phyloP scores from a whole-genome alignment of 257 asterid species.

The Solanum paucissectum region DNA sequence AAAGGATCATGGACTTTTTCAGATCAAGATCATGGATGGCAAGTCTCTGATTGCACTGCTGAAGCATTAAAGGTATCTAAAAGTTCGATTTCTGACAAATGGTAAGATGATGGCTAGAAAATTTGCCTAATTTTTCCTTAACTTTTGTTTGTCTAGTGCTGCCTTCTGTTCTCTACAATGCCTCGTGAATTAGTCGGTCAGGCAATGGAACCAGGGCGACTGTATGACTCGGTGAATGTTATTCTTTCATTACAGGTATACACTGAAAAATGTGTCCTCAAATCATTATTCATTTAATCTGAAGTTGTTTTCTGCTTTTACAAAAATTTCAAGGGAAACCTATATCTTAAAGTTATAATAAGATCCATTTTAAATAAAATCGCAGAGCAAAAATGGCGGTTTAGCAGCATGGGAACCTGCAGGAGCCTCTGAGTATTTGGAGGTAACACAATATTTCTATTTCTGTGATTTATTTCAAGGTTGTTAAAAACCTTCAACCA shows the following conservation, averaged over 20 bases:
- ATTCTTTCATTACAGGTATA: constrained; percentile 62
- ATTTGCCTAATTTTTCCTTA: background rate
- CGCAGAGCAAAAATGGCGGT: constrained; percentile 88
- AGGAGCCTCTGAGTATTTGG: constrained; percentile 70
- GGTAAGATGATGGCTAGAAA: background rate
- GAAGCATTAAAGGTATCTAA: constrained; percentile 68
- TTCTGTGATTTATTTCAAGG: too few species aligned
- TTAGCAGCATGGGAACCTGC: constrained; percentile 98
- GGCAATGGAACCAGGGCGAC: constrained; percentile 47
- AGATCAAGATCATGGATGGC: constrained; percentile 97
- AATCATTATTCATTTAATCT: background rate
- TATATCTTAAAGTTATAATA: background rate
- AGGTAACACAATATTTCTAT: constrained; percentile 21
- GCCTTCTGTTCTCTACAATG: constrained; percentile 76
- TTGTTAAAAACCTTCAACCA: too few species aligned
- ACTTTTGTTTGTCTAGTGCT: constrained; percentile 32
- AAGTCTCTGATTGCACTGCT: constrained; percentile 96
- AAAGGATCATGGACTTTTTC: constrained; percentile 96
- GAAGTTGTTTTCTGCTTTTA: background rate
- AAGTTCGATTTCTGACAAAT: background rate
- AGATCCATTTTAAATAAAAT: background rate
- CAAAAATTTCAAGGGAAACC: background rate
- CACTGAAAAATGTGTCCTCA: background rate
- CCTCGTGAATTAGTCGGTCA: constrained; percentile 68
- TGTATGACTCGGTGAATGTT: constrained; percentile 71